Conservation (phyloP, 2,329 filamentous ascomycete species). For the Zymoseptoria brevis region DNA sequence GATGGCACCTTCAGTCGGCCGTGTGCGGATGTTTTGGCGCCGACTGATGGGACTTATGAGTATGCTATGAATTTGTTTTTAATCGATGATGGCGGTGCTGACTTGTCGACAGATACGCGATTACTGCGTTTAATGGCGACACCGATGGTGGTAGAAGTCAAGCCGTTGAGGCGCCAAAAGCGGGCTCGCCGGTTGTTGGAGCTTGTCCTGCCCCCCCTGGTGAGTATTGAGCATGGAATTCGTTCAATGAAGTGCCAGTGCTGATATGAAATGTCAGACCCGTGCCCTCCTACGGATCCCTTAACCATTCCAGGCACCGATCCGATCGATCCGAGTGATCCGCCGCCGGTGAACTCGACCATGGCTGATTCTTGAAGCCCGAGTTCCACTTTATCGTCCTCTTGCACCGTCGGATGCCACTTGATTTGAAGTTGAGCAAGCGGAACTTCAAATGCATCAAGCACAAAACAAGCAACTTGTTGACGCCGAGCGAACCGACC, state of each 20-base stretch:
- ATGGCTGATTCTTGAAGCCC: not conserved
- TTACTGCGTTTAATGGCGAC: not conserved
- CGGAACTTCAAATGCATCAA: too few relatives aligned
- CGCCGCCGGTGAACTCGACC: not conserved
- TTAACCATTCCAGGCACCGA: not conserved
- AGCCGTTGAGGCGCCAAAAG: not conserved
- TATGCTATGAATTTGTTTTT: not conserved
- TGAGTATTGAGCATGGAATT: not conserved
- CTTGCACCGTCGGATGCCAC: not conserved
- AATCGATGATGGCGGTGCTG: not conserved
- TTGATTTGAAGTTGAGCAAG: too few relatives aligned
- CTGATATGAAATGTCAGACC: not conserved
- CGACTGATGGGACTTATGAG: not conserved
- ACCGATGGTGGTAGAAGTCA: not conserved
- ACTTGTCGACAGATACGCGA: not conserved
- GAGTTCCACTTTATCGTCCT: not conserved
- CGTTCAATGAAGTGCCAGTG: not conserved
- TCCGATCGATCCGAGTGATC: not conserved
- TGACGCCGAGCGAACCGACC: not conserved
- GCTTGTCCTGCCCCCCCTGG: not conserved
- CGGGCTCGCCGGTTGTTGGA: not conserved
- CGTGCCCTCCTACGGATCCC: not conserved
- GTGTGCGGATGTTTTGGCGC: not conserved
- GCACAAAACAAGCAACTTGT: not conserved
- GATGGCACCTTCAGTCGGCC: not conserved